Evolutionary conservation across 768 basidiomycete species (phyloP), one percentile per base, ranked within the genome.

Genomic region (Tylopilus cervinicoccineus): DNA sequence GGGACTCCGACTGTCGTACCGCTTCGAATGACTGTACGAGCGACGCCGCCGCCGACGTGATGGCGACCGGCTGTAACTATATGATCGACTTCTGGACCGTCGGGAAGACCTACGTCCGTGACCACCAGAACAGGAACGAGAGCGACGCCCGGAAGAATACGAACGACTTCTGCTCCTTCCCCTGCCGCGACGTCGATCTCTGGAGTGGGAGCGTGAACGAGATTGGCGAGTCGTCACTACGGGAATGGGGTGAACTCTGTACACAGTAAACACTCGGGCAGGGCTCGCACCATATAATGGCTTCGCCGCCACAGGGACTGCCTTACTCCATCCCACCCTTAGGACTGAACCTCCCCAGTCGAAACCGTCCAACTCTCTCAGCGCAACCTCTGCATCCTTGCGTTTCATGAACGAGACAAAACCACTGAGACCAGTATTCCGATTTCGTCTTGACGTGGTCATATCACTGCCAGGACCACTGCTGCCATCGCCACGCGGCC

Each of bases 371-470:
- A 91, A 79, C 62, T 95, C 88, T 22, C 87, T 84, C 19, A 96
- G 72, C 4, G 95, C 95, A 36, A 69, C 72, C 62, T 98, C 95
- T 3, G 96, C 95, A 58, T 93, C 93, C 55, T 81, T 81, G 43
- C 96, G 78, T 57, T 84, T 90, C 91, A 98, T 96, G 67, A 86
- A 98, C 0, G 93, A 90, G 17, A 99, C 96, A 61, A 99, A 99
- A 1, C 96, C 96, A 60, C 91, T 93, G 19, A 98, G 74, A 14
- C 91, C 90, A 12, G 83, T 62, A 58, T 77, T 84, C 67, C 88
- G 88, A 41, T 71, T 75, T 40, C 84, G 76, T 36, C 93, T 77
- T 14, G 83, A 77, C 8, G 78, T 68, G 20, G 85, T 86, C 78
- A 91, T 87, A 38, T 89, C 85, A 20, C 81, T 78, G 2, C 85